Evolutionary conservation across 2,329 filamentous ascomycete genomes (phyloP), one percentile per base, ranked within the genome.

Genomic region (Pseudofabraea citricarpa): DNA sequence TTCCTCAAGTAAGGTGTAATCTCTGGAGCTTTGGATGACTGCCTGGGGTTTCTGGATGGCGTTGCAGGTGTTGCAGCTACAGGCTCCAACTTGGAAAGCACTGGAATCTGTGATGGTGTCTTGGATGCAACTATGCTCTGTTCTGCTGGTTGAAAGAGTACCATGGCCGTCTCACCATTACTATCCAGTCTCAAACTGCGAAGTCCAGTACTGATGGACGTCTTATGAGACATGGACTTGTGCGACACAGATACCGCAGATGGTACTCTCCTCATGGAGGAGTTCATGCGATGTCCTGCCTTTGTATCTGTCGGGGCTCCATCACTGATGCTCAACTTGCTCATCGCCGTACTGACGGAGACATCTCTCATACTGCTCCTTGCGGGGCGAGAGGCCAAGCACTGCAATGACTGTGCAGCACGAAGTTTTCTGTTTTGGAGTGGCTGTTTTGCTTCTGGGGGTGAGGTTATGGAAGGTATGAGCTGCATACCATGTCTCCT

Each of bases 1-100:
- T 82, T 85, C 53, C 76, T 83, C 57, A 91, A 71, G 70, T 75
- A 90, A 1, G 61, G 56, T 12, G 61, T 63, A 52, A 76, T 74
- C 37, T 60, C 59, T 53, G 62, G 50, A 46, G 60, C 58, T 46
- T 56, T 52, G 47, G 52, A 61, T 26, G 53, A 65, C 47, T 70
- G 71, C 57, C 68, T 73, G 45, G 60, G 61, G 52, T 63, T 61
- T 56, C 71, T 68, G 53, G 54, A 56, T 31, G 70, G 65, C 51
- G 69, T 54, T 10, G 45, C 43, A 41, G 53, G 54, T 46, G 49
- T 47, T 41, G 48, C 45, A 40, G 29, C 43, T 13, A 46, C 18
- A 48, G 51, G 45, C 31, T 55, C 50, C 46, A 46, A 48, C 53
- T 57, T 64, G 32, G 51, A 50, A 41, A 50, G 47, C 44, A 58